Base-by-base conservation (phyloP, 2,329 filamentous ascomycete genomes). In the Rhinocladiella similis region DNA sequence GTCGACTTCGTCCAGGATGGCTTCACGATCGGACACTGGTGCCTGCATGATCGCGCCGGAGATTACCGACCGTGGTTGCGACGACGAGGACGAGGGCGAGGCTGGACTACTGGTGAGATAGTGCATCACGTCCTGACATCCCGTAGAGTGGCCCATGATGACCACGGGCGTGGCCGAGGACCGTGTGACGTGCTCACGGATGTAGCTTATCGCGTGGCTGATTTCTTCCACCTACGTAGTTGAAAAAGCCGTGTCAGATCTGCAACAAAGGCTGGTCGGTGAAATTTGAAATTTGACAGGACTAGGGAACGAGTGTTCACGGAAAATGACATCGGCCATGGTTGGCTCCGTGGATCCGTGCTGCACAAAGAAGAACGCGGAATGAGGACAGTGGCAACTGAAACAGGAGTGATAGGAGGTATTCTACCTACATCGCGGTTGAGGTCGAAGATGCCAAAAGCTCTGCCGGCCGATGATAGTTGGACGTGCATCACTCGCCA, bases 41-140 rank as follows among this genome's bases (percentile, higher is more conserved):
- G 87, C 90, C 70, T 96, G 91, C 53, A 96, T 74, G 43, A 96
- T 87, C 47, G 85, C 86, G 35, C 88, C 91, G 57, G 94, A 84
- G 1, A 96, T 74, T 0, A 56, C 74, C 0, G 83, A 81, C 12
- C 82, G 73, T 5, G 43, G 25, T 14, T 39, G 73, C 71, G 5
- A 72, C 58, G 43, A 74, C 27, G 16, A 42, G 5, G 29, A 33
- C 6, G 29, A 33, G 29, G 29, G 3, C 70, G 1, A 87, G 68
- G 62, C 22, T 25, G 22, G 22, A 25, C 4, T 4, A 25, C 29
- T 33, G 29, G 29, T 33, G 29, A 46, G 43, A 29, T 89, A 89
- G 63, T 87, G 82, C 72, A 89, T 79, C 12, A 84, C 77, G 67
- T 88, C 86, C 69, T 89, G 86, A 63, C 83, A 87, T 0, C 86